phyloP scores from a whole-genome alignment of 179 eudicot genomes.

The Heliamphora pulchella region DNA sequence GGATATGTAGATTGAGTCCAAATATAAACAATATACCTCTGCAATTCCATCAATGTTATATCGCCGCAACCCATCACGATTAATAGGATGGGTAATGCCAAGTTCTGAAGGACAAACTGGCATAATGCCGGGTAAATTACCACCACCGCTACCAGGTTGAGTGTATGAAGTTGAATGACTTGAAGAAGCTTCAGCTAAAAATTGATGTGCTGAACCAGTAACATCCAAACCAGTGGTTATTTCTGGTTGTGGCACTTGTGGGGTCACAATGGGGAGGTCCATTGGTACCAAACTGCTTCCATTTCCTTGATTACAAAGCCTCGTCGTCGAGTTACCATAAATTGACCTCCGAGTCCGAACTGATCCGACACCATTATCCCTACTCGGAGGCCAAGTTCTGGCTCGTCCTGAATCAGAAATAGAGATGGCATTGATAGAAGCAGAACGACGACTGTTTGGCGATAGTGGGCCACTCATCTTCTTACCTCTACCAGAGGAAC shows the following conservation, averaged over 20 bases:
- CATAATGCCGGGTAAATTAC: constrained; percentile 28
- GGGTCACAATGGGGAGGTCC: constrained; percentile 19
- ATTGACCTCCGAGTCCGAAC: constrained; percentile 36
- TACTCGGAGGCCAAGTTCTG: constrained; percentile 32
- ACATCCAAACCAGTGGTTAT: constrained; percentile 17
- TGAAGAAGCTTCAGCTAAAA: constrained; percentile 29
- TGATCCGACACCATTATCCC: constrained; percentile 29
- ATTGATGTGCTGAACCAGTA: constrained; percentile 26
- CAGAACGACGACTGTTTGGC: constrained; percentile 28
- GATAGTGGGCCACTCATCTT: constrained; percentile 33
- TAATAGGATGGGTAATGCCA: constrained; percentile 37
- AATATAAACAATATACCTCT: constrained; percentile 48
- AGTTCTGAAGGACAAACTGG: constrained; percentile 31
- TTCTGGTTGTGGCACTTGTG: constrained; percentile 30
- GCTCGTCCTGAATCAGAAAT: constrained; percentile 43
- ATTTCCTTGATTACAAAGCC: constrained; percentile 28
- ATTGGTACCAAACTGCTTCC: constrained; percentile 22
- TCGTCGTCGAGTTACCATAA: constrained; percentile 27
- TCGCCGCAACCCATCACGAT: constrained; percentile 39
- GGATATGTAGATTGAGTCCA: no score
- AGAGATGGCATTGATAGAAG: constrained; percentile 36
- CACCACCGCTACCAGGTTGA: constrained; percentile 31
- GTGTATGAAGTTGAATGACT: constrained; percentile 26
- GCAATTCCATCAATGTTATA: constrained; percentile 68
- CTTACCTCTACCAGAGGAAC: constrained; percentile 50